A percentile compares a stretch with the other conserved stretches of the same genome.
phyloP scores from a whole-genome alignment of 306 rosid species.

The Vigna unguiculata region DNA sequence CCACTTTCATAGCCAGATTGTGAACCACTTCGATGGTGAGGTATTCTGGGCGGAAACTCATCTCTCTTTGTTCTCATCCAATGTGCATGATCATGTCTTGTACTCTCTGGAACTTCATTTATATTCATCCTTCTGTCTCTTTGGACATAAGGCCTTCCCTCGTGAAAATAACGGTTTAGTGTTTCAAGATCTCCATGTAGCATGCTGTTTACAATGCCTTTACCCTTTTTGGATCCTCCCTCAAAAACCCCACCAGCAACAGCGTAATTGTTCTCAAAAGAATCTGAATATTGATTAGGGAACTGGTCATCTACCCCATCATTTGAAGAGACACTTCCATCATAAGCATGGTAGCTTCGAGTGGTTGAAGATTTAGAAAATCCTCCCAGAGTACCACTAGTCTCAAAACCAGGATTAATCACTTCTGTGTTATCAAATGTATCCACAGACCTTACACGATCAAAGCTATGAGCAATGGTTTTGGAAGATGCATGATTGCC shows the following conservation, averaged over 20 bases:
- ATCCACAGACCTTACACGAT: constrained; percentile 48
- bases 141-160: constrained; percentile 47
- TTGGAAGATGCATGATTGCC: constrained; percentile 45
- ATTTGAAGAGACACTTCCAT: constrained; percentile 77
- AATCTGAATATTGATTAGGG: constrained; percentile 41
- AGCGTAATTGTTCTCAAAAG: constrained; percentile 46
- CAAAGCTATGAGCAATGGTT: constrained; percentile 40
- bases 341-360: constrained; percentile 68
- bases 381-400: constrained; percentile 49
- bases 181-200: constrained; percentile 48
- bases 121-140: constrained; percentile 45
- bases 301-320: constrained; percentile 68
- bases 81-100: constrained; percentile 50
- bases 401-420: constrained; percentile 56
- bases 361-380: constrained; percentile 59
- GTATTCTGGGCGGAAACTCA: constrained; percentile 54
- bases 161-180: constrained; percentile 44
- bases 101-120: constrained; percentile 48
- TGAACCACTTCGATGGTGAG: constrained; percentile 42
- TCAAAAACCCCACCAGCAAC: constrained; percentile 47
- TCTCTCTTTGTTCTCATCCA: constrained; percentile 54
- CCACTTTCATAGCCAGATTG: constrained; percentile 61
- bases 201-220: constrained; percentile 45
- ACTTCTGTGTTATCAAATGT: constrained; percentile 46
- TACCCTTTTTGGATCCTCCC: constrained; percentile 55